Evolutionary conservation across 129 eudicot species (phyloP), one percentile per base, ranked within the genome.

Genomic region (Silybum marianum): DNA sequence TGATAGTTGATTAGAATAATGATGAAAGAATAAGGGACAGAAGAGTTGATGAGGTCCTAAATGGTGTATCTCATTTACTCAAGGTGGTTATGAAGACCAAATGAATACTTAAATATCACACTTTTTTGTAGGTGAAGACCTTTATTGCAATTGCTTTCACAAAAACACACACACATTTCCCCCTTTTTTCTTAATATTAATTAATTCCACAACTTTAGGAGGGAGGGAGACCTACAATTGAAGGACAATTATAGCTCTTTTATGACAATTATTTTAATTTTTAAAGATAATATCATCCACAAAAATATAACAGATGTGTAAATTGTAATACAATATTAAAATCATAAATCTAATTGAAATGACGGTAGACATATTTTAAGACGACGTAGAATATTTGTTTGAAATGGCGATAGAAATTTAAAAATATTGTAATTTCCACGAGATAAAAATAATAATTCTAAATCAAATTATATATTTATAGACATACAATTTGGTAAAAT

Each of bases 111-210:
- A 65, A 78, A 24, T 73, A 66, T 69, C 72, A 69, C 70, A 78
- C 75, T 78, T 72, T 72, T 78, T 44, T 79, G 76, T 78, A 73
- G 87, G 87, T 84, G 84, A 74, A 68, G 73, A 46, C 86, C 44
- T 78, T 79, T 79, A 84, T 66, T 79, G 80, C 84, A 39, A 36
- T 74, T 54, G 86, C 79, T 83, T 71, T 83, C 51, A 71, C 42
- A 51, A 39, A 32, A 32, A 32, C 36, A n/a, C 63, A 51, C 63
- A 51, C 63, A 51, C 63, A 51, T 8, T 62, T 62, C 24, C 10
- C 69, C 24, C 26, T 22, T 62, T 19, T n/a, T 60, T 62, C 22
- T 62, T 22, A 62, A 19, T 19, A 34, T 38, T 72, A 38, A n/a
- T 34, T 72, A 72, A n/a, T 72, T 72, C 75, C 75, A 72, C 16